These are phyloP conservation scores for Cicer judaicum DNA, from an alignment of 306 rosid genomes.

Conservation along the genomic window DNA sequence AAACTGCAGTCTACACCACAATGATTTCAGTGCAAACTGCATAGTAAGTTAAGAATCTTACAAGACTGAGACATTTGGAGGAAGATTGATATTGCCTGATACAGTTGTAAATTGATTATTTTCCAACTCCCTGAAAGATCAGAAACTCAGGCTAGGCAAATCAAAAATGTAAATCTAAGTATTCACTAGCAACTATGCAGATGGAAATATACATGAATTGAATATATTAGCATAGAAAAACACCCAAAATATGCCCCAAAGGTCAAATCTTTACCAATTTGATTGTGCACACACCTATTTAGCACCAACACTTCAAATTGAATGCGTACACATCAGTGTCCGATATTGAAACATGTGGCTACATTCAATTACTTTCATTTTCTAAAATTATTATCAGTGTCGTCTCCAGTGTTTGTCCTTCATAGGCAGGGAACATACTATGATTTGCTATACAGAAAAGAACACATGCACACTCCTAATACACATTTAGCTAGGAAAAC, in stretches of 20 bases:
- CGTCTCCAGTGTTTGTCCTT: neutral
- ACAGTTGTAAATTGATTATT: constrained; percentile 62
- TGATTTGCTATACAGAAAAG: neutral
- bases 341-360: neutral
- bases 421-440: neutral
- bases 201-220: neutral
- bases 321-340: neutral
- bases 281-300: neutral
- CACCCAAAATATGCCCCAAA: constrained; percentile 6
- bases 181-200: constrained; percentile 14
- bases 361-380: neutral
- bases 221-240: constrained; percentile 32
- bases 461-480: neutral
- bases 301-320: neutral
- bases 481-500: constrained; percentile 26
- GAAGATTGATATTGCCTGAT: constrained; percentile 60
- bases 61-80: constrained; percentile 76
- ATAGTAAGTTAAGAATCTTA: constrained; percentile 54
- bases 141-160: constrained; percentile 37
- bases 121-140: constrained; percentile 78
- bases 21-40: constrained; percentile 34
- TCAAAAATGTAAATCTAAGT: neutral
- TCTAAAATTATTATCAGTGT: neutral
- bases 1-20: neutral
- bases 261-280: neutral